Base-by-base conservation (phyloP, 2,329 filamentous ascomycete species). In the Fusarium verticillioides region DNA sequence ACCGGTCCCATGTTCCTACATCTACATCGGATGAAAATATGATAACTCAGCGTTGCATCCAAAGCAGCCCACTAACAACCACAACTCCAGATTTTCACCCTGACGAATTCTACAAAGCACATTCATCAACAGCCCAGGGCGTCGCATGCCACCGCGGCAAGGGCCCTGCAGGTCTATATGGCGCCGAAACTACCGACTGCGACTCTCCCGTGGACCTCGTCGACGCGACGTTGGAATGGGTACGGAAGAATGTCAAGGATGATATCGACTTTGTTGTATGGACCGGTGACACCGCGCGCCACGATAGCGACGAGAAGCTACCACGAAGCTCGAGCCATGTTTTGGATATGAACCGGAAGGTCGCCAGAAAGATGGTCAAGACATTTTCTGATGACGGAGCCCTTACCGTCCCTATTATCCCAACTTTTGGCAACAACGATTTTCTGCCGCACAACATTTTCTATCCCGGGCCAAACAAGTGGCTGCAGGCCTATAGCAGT, bases 401-500 rank as follows among this genome's bases (percentile, higher is more conserved):
- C 43, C 88, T 95, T 66, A 82, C 87, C 18, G 88, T 98, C 8
- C 96, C 96, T 8, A 90, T 98, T 36, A 87, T 99, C 26, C 95
- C 96, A 1, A 98, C 92, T 0, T 92, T 98, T 75, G 96, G 96
- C 69, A 99, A 99, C 84, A 99, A 99, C 82, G 96, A 99, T 79
- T 95, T 99, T 66, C 90, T 98, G 68, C 96, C 96, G 3, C 96
- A 99, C 84, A 99, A 99, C 78, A 97, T 98, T 79, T 91, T 99
- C 81, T 86, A 90, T 46, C 87, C 90, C 2, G 96, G 96, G 0
- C 96, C 96, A 21, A 98, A 98, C 78, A 88, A 89, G 72, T 97
- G 96, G 92, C 93, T 97, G 2, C 89, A 89, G 66, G 87, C 87
- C 52, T 98, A 96, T 77, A 85, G 90, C 32, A 87, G 92, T 28